Evolutionary conservation across 768 basidiomycete genomes (phyloP), one percentile per base, ranked within the genome.

Genomic region (Leccinum sublutescens): DNA sequence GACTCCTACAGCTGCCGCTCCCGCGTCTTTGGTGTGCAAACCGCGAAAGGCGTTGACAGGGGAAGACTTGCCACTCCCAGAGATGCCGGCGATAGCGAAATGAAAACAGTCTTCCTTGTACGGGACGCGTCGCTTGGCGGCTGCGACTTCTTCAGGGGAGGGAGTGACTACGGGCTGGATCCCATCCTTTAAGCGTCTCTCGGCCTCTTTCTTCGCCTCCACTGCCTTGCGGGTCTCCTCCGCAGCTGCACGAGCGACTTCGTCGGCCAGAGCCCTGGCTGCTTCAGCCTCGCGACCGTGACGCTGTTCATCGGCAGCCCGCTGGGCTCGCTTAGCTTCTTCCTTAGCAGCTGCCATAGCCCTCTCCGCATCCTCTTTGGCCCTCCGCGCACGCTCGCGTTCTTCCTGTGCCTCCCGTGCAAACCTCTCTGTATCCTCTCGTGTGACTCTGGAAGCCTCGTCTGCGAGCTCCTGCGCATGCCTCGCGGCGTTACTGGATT

Each of bases 41-140:
- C 75, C 75, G 5, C 75, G 71, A 25, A 76, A 66, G 2, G 75
- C 70, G 29, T 76, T 76, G 47, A 76, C 68, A 17, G 76, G 61
- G 19, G 75, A 74, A 7, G 75, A 73, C 62, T 76, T 76, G 12
- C 74, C 75, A 34, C 71, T 70, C 6, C 74, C 75, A 5, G 72
- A 64, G 8, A 69, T 19, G 2, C 75, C 75, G 3, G 72, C 72
- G 43, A 76, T 50, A 10, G 73, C 75, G 33, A 75, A 65, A 49
- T 76, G 74, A 52, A 71, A 70, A 17, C 61, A 34, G 11, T 67
- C 68, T 4, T 75, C 68, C 14, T 34, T 52, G 38, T 71, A 70
- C 47, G 68, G 62, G 27, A 66, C n/a, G 6, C 52, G 56, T 21
- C 23, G n/a, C 38, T 70, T 69, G 15, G 66, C 52, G 0, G 52